Evolutionary conservation across 371 early-diverging fungal species (phyloP), one percentile per base, ranked within the genome.

Genomic region (Syncephalis plumigaleata): DNA sequence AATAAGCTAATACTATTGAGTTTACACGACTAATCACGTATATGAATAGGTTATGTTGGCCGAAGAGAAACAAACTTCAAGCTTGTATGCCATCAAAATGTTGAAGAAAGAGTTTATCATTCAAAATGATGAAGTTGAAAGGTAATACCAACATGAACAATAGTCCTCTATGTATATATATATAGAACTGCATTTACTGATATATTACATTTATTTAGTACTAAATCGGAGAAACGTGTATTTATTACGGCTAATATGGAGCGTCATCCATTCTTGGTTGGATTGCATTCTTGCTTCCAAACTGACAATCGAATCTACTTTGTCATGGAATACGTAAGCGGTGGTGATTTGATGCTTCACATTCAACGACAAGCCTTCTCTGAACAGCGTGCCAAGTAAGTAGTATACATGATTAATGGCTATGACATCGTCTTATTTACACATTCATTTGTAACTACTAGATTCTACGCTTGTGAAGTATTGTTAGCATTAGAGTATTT

Each of bases 271-370:
- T 99, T 98, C 80, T 66, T 98, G 46, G 84, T 97, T 27, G 84
- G 83, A n/a, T 67, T 98, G 55, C 91, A 97, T 61, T 87, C 90
- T 22, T 86, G 86, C 57, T 96, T 97, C 71, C 94, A 96, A 62
- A 84, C 91, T 0, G 80, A 87, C 38, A 81, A 81, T 36, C 75
- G 93, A 44, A 69, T 98, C 27, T 96, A 87, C 66, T 91, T 98
- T 63, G 94, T 97, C 20, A 94, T 98, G 94, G 99, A 99, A 56
- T 99, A 93, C 68, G 82, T 98, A 5, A 71, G 75, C 20, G 99
- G 99, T 51, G 99, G 99, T 48, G 99, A 99, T 66, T 67, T 99
- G 59, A 94, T 98, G 91, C 85, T 85, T 70, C 92, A 91, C 56
- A 93, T 91, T 44, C 91, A 82, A 59, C 73, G 81, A 45, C 76